Evolutionary conservation across 1,284 basidiomycete species (phyloP), one percentile per base, ranked within the genome.

Genomic region (Ceratobasidium sp.): DNA sequence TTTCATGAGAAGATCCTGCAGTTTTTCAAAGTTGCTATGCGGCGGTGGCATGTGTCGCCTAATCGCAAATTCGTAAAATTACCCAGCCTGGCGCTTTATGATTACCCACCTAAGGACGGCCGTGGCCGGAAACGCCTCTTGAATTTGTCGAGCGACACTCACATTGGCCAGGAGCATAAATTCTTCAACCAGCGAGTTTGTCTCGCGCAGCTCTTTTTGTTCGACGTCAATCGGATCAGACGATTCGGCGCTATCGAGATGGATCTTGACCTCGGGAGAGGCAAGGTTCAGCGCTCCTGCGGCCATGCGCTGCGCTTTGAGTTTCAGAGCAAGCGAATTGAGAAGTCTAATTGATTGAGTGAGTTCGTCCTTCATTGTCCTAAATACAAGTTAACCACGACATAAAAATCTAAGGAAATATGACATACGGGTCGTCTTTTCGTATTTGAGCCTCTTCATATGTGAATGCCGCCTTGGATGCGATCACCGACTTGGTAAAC

Each of bases 151-250:
- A 8, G 97, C 98, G 0, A 98, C 98, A 76, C 92, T 95, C 78
- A 98, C 93, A 80, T 99, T 99, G 34, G 98, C 98, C 74, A 99
- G 88, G 76, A 99, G 85, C 98, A 99, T 99, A 82, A 99, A 99
- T 83, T 99, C 98, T 81, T 99, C 98, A 1, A 99, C 98, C 11
- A 99, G 84, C 77, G 93, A 96, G 81, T 99, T 99, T 13, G 98
- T 99, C 84, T 99, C 96, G 43, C 88, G 84, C 80, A 94, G 82
- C 80, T 96, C 92, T 82, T 99, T 99, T 81, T 98, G 96, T 83
- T 98, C 96, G 3, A 99, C 96, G 78, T 98, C 97, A 77, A 98
- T 94, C 0, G 98, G 98, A 74, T 96, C 97, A 0, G 94, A 92
- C 0, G 92, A 93, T 81, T 99, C 98, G 2, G 94, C 85, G 76